Conservation (phyloP, 495 filamentous ascomycete species). For the Pyronema omphalodes region DNA sequence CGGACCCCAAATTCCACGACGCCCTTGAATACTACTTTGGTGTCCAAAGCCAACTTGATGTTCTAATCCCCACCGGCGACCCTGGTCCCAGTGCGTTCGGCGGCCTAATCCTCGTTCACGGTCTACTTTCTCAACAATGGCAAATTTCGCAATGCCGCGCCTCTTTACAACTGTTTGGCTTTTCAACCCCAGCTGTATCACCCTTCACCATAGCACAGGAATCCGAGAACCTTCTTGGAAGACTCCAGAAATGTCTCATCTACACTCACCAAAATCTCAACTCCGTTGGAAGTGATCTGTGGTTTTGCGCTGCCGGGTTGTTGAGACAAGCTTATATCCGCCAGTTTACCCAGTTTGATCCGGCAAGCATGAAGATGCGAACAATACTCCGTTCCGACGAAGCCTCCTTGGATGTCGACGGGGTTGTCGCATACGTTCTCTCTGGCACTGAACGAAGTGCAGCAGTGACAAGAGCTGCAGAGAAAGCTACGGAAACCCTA, state of each 20-base stretch:
- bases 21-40: neutral
- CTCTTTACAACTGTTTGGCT: neutral
- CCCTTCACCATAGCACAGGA: constrained; percentile 1
- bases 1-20: neutral
- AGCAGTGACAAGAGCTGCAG: constrained; percentile 1
- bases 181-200: neutral
- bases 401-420: neutral
- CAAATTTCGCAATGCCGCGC: neutral
- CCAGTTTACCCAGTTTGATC: constrained; percentile 1
- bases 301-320: neutral
- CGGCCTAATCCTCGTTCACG: constrained; percentile 1
- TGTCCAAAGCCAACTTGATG: neutral
- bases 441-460: neutral
- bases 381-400: constrained; percentile 1
- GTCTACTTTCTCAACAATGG: constrained; percentile 1
- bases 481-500: neutral
- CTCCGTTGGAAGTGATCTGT: neutral
- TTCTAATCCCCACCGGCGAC: neutral
- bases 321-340: constrained; percentile 2
- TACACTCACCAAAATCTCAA: constrained; percentile 1
- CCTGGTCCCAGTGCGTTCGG: constrained; percentile 2
- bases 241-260: constrained; percentile 2
- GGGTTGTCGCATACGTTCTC: neutral
- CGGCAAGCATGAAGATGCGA: neutral
- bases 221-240: constrained; percentile 1